These are phyloP conservation scores for Colletotrichum sp. DNA, from an alignment of 2,329 filamentous ascomycete genomes.

Conservation along the genomic window DNA sequence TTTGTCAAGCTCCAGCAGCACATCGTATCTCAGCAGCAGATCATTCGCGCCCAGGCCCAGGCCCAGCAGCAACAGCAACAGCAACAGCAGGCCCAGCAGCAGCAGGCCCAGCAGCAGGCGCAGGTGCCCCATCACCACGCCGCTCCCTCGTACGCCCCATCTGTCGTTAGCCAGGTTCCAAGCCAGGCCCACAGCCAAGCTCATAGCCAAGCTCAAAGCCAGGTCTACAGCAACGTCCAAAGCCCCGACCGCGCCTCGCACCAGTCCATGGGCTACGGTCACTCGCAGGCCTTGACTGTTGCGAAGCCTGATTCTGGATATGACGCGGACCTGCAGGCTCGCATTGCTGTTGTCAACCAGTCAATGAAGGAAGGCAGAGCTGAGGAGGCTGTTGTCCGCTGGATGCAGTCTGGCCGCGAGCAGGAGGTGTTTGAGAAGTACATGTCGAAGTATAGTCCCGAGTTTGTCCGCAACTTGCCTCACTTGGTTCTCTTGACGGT, in stretches of 20 bases:
- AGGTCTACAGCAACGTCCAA: constrained; percentile 26
- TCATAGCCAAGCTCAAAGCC: constrained; percentile 24
- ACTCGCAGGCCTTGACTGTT: constrained; percentile 22
- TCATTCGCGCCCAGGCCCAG: constrained; percentile 30
- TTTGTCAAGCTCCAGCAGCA: constrained; percentile 63
- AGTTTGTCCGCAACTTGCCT: constrained; percentile 60
- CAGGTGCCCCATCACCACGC: constrained; percentile 13
- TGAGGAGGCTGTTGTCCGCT: constrained; percentile 68
- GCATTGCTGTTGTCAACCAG: constrained; percentile 64
- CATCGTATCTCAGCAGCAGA: constrained; percentile 38
- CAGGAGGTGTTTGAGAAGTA: constrained; percentile 67
- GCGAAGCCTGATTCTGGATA: constrained; percentile 15
- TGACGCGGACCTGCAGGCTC: constrained; percentile 57
- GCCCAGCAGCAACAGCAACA: constrained; percentile 26
- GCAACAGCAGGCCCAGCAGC: constrained; percentile 22
- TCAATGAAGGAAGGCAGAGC: constrained; percentile 66
- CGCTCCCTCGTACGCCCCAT: constrained; percentile 11
- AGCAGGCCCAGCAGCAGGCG: constrained; percentile 17
- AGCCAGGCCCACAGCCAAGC: constrained; percentile 23
- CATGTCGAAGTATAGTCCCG: constrained; percentile 54
- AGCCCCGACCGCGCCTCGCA: constrained; percentile 19
- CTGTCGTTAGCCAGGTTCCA: constrained; percentile 14
- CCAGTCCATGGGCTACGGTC: constrained; percentile 17
- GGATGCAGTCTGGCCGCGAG: constrained; percentile 68
- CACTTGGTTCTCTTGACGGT: constrained; percentile 68